Evolutionary conservation across 2,329 filamentous ascomycete species (phyloP).

Genomic region (Exophiala lecanii-corni): DNA sequence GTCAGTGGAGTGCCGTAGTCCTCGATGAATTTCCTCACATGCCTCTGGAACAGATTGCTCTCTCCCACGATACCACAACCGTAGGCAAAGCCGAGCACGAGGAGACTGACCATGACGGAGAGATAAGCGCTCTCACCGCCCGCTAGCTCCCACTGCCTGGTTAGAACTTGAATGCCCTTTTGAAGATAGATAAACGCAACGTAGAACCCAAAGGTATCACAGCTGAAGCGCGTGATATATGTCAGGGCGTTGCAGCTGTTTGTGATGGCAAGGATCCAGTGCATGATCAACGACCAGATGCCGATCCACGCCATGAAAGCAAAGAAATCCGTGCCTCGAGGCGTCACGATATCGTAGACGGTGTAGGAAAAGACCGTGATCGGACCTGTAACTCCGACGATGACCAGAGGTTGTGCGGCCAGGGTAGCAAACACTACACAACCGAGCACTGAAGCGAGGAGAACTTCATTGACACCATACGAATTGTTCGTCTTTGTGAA

Average conservation of each 20-base stretch:
- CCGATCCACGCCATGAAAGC: conserved; percentile 92
- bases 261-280: conserved; percentile 76
- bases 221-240: conserved; percentile 86
- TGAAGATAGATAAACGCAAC: conserved; percentile 89
- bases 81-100: conserved; percentile 75
- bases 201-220: conserved; percentile 92
- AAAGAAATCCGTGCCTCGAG: conserved; percentile 74
- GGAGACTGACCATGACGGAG: conserved; percentile 68
- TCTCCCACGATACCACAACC: conserved; percentile 66
- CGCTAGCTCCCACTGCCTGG: conserved; percentile 61
- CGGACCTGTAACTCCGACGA: conserved; percentile 85
- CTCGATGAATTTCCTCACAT: conserved; percentile 75
- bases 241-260: conserved; percentile 86
- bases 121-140: conserved; percentile 66
- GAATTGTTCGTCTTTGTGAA: conserved; percentile 79
- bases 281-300: conserved; percentile 78
- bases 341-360: conserved; percentile 80
- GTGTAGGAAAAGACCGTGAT: conserved; percentile 95
- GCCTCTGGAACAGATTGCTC: conserved; percentile 68
- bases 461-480: conserved; percentile 85
- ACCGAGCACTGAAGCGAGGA: conserved; percentile 79
- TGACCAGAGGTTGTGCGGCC: conserved; percentile 79
- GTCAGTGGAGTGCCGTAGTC: conserved; percentile 84
- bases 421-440: conserved; percentile 75
- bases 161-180: conserved; percentile 82